These are phyloP conservation scores for Botrytis fragariae DNA, from an alignment of 2,329 filamentous ascomycete species.

Conservation along the genomic window DNA sequence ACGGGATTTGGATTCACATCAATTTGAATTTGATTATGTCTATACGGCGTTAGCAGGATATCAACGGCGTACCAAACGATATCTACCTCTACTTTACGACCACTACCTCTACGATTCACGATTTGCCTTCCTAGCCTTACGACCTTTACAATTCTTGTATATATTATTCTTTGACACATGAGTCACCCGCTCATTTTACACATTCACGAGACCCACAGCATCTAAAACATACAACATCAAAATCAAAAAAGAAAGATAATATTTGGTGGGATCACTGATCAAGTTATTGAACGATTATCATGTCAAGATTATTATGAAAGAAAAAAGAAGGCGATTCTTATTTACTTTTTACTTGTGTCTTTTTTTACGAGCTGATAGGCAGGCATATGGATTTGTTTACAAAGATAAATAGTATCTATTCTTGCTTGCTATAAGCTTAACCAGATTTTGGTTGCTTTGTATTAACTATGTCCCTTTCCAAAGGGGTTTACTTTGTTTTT, in stretches of 20 bases:
- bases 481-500: neutral
- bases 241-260: slow-evolving; percentile 16
- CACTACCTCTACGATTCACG: slow-evolving; percentile 23
- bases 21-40: slow-evolving; percentile 30
- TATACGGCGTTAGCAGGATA: slow-evolving; percentile 33
- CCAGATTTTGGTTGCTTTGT: slow-evolving; percentile 22
- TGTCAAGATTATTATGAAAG: slow-evolving; percentile 22
- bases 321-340: slow-evolving; percentile 15
- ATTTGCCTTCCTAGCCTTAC: slow-evolving; percentile 27
- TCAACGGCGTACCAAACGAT: slow-evolving; percentile 24
- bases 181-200: slow-evolving; percentile 28
- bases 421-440: slow-evolving; percentile 18
- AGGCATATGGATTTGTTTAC: slow-evolving; percentile 14
- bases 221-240: slow-evolving; percentile 21
- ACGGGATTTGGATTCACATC: slow-evolving; percentile 33
- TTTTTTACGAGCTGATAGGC: slow-evolving; percentile 13
- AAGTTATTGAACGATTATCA: slow-evolving; percentile 19
- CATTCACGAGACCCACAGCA: slow-evolving; percentile 32
- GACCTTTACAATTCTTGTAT: slow-evolving; percentile 28
- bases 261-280: slow-evolving; percentile 11
- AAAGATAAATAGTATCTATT: slow-evolving; percentile 14
- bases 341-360: slow-evolving; percentile 16
- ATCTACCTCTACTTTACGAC: slow-evolving; percentile 21
- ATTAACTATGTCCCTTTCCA: slow-evolving; percentile 14
- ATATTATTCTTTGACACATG: slow-evolving; percentile 28